phyloP scores from a whole-genome alignment of 2,329 filamentous ascomycete genomes.

The Curvularia eragrostidis region DNA sequence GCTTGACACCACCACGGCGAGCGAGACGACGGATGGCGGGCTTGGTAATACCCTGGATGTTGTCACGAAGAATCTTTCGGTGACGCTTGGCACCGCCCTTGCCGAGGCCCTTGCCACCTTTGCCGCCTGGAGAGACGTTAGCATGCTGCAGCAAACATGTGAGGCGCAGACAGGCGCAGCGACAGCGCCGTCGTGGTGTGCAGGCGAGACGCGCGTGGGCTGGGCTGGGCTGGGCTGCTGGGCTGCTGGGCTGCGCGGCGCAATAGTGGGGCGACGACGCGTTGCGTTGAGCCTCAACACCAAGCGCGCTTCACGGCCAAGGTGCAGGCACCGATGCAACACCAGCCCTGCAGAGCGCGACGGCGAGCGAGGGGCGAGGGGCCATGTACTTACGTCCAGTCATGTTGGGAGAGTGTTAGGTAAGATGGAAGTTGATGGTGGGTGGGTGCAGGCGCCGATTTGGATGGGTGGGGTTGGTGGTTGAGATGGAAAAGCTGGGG shows the following conservation, averaged over 20 bases:
- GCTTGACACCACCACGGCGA: slow-evolving; percentile 62
- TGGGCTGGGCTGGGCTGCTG: no score
- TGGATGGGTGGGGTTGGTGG: slow-evolving; percentile 9
- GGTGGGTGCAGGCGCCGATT: slow-evolving; percentile 9
- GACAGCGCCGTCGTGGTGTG: slow-evolving; percentile 22
- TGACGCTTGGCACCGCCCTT: slow-evolving; percentile 63
- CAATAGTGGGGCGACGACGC: slow-evolving; percentile 27
- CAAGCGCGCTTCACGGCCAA: slow-evolving; percentile 29
- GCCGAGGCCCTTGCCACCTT: slow-evolving; percentile 62
- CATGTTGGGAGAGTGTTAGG: slow-evolving; percentile 47
- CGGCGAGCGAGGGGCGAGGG: slow-evolving; percentile 12
- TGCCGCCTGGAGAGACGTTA: slow-evolving; percentile 55
- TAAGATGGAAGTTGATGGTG: slow-evolving; percentile 33
- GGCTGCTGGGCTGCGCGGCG: slow-evolving; percentile 18
- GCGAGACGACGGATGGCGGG: slow-evolving; percentile 62
- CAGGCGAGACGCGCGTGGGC: slow-evolving; percentile 24
- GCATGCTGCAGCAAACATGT: slow-evolving; percentile 30
- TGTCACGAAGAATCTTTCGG: slow-evolving; percentile 63
- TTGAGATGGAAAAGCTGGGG: slow-evolving; percentile 19
- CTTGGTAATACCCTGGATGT: slow-evolving; percentile 64
- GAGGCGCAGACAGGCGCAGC: slow-evolving; percentile 4
- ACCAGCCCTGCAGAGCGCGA: slow-evolving; percentile 24
- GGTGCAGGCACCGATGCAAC: slow-evolving; percentile 19
- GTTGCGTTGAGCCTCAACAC: slow-evolving; percentile 42
- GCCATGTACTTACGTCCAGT: slow-evolving; percentile 53